Evolutionary conservation across 495 filamentous ascomycete genomes (phyloP).

Genomic region (Clavariopsis aquatica): DNA sequence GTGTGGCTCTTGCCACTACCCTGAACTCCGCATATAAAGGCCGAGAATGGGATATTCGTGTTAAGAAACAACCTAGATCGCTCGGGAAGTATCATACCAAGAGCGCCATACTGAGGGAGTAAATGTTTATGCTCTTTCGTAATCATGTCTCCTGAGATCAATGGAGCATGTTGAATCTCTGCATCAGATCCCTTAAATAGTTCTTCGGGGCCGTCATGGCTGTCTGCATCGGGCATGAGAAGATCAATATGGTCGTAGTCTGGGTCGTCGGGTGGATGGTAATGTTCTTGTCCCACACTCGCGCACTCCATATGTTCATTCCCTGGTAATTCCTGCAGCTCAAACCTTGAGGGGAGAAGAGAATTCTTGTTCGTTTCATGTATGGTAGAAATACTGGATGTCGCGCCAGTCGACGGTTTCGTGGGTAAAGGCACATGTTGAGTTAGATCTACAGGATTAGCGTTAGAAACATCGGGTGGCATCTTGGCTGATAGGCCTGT

Average conservation of each 20-base stretch:
- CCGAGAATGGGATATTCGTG: slow-evolving; percentile 64
- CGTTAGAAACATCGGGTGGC: no score
- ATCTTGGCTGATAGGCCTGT: no score
- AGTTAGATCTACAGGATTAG: background rate
- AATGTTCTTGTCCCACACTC: background rate
- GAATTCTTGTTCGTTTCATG: background rate
- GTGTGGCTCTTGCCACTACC: slow-evolving; percentile 78
- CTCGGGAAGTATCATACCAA: background rate
- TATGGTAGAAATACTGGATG: background rate
- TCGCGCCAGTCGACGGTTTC: background rate
- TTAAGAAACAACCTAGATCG: slow-evolving; percentile 58
- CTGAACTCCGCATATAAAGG: slow-evolving; percentile 77
- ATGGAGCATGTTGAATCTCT: slow-evolving; percentile 16
- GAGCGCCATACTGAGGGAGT: slow-evolving; percentile 19
- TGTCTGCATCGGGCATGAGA: background rate
- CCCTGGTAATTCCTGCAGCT: background rate
- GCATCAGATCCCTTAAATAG: background rate
- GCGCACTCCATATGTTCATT: background rate
- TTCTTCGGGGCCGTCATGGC: background rate
- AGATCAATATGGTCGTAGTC: slow-evolving; percentile 4
- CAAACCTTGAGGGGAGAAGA: background rate
- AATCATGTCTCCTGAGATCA: slow-evolving; percentile 13
- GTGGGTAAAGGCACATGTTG: background rate
- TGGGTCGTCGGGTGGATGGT: background rate
- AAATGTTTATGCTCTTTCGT: background rate